phyloP scores from a whole-genome alignment of 1,284 basidiomycete genomes.

The Tylopilus sp. region DNA sequence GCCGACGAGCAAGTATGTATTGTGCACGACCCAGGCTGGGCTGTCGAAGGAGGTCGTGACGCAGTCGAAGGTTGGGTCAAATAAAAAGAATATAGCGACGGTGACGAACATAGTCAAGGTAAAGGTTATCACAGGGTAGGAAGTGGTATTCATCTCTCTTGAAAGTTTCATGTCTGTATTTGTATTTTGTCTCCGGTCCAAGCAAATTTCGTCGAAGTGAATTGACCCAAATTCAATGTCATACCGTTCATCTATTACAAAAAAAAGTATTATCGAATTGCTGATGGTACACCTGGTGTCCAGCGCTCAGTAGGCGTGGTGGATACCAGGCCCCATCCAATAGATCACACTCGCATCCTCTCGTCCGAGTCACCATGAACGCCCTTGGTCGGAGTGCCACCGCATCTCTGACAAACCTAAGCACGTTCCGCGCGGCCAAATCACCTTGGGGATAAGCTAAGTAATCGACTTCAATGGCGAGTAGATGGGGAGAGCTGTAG shows the following conservation, averaged over 20 bases:
- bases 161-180: too few relatives aligned
- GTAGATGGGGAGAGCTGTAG: slow-evolving; percentile 56
- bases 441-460: slow-evolving; percentile 69
- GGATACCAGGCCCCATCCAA: background rate
- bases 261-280: background rate
- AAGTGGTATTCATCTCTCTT: too few relatives aligned
- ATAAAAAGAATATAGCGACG: too few relatives aligned
- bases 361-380: slow-evolving; percentile 30
- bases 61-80: too few relatives aligned
- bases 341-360: slow-evolving; percentile 34
- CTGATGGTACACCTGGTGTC: background rate
- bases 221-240: too few relatives aligned
- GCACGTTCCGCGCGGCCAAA: slow-evolving; percentile 65
- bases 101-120: too few relatives aligned
- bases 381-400: slow-evolving; percentile 19
- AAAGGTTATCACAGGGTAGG: too few relatives aligned
- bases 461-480: slow-evolving; percentile 79
- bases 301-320: background rate
- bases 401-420: slow-evolving; percentile 48
- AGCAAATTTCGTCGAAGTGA: too few relatives aligned
- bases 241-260: background rate
- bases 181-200: too few relatives aligned
- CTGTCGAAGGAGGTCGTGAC: too few relatives aligned
- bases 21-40: too few relatives aligned
- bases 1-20: too few relatives aligned